Evolutionary conservation across 1,284 basidiomycete species (phyloP).

Genomic region (Chondrostereum purpureum): DNA sequence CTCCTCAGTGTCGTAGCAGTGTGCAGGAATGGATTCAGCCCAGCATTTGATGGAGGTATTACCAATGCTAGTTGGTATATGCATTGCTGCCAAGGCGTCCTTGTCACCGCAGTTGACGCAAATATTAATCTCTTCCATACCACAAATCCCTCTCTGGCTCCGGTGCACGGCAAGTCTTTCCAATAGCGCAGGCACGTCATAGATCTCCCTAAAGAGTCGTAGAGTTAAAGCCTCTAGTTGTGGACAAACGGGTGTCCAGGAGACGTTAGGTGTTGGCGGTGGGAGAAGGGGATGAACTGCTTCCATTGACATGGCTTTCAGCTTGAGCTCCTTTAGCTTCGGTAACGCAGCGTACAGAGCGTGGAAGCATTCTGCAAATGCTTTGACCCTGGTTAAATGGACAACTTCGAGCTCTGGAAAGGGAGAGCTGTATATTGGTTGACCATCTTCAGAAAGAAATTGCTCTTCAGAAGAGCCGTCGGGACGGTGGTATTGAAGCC

Average conservation of each 20-base stretch:
- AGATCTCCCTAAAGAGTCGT: constrained; percentile 13
- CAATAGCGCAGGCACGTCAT: too few species aligned
- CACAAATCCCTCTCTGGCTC: constrained; percentile 16
- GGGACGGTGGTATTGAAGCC: neutral
- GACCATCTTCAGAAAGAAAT: neutral
- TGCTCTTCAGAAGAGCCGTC: neutral
- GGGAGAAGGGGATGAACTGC: constrained; percentile 27
- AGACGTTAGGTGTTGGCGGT: constrained; percentile 8
- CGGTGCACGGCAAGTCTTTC: constrained; percentile 19
- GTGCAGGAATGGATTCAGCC: neutral
- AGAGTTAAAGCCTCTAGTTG: constrained; percentile 23
- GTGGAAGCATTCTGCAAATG: constrained; percentile 22
- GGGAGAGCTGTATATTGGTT: neutral
- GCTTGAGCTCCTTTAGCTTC: constrained; percentile 26
- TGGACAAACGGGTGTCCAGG: constrained; percentile 22
- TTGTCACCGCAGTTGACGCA: constrained; percentile 17
- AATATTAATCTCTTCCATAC: constrained; percentile 24
- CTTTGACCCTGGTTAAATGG: constrained; percentile 27
- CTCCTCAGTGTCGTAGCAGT: neutral
- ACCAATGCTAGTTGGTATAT: neutral
- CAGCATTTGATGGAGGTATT: neutral
- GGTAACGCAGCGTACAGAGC: constrained; percentile 24
- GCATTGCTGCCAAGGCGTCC: neutral
- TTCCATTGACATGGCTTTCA: constrained; percentile 25
- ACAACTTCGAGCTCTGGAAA: constrained; percentile 14